phyloP scores from a whole-genome alignment of 306 rosid genomes.

The Dryas octopetala region DNA sequence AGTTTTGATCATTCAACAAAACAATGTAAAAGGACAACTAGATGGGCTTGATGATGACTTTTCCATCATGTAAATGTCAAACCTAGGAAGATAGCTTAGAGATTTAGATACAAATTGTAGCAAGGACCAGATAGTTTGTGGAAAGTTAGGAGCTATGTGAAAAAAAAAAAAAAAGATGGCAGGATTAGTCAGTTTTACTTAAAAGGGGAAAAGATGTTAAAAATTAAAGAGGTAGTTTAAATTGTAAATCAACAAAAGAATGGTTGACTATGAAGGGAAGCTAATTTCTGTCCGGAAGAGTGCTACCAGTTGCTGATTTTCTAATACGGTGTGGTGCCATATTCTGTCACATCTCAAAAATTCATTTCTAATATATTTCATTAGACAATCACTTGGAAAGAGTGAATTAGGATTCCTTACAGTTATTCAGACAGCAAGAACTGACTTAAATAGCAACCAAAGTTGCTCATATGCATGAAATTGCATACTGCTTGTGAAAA shows the following conservation, averaged over 20 bases:
- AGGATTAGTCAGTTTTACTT: constrained; percentile 4
- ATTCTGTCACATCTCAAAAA: too few relatives aligned
- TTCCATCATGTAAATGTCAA: constrained; percentile 56
- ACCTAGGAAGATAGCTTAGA: constrained; percentile 44
- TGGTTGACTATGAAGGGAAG: not conserved
- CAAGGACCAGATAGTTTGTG: constrained; percentile 23
- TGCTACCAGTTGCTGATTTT: not conserved
- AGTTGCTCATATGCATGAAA: too few relatives aligned
- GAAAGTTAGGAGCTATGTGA: constrained; percentile 8
- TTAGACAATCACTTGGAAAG: too few relatives aligned
- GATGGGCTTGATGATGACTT: constrained; percentile 94
- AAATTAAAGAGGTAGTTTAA: not conserved
- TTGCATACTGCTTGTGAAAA: too few relatives aligned
- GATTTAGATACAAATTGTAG: constrained; percentile 39
- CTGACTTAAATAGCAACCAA: too few relatives aligned
- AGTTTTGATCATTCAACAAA: constrained; percentile 79
- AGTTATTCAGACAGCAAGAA: too few relatives aligned
- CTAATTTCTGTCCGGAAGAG: not conserved
- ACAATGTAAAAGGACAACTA: constrained; percentile 65
- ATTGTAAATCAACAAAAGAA: not conserved
- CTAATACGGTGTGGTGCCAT: not conserved
- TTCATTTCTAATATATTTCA: too few relatives aligned
- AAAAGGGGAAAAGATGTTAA: not conserved
- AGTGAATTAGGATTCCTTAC: too few relatives aligned
- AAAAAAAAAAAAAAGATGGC: not conserved